phyloP scores from a whole-genome alignment of 495 filamentous ascomycete species.

The Daldinia childiae region DNA sequence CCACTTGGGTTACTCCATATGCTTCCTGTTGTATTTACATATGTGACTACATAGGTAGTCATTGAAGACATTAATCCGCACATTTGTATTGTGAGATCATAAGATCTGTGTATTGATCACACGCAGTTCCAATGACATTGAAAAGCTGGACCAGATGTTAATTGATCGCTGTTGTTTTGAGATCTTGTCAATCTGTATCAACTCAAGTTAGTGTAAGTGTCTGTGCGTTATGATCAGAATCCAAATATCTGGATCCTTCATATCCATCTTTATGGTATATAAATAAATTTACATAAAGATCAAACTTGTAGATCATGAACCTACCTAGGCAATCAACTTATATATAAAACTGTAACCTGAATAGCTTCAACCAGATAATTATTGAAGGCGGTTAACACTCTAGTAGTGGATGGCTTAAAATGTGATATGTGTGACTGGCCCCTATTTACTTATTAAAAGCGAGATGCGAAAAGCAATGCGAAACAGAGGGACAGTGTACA shows the following conservation, averaged over 20 bases:
- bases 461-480: conserved; percentile 27
- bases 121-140: conserved; percentile 1
- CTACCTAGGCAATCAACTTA: background rate
- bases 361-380: background rate
- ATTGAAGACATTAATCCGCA: background rate
- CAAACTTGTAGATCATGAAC: background rate
- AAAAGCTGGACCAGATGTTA: conserved; percentile 9
- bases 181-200: background rate
- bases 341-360: background rate
- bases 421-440: conserved; percentile 17
- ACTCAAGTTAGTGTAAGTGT: background rate
- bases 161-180: conserved; percentile 20
- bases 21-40: background rate
- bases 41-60: background rate
- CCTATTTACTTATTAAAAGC: conserved; percentile 33
- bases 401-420: conserved; percentile 12
- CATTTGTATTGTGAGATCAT: conserved; percentile 3
- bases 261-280: background rate
- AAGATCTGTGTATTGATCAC: conserved; percentile 13
- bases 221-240: conserved; percentile 1
- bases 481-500: conserved; percentile 21
- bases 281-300: background rate
- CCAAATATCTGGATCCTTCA: background rate
- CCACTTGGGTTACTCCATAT: background rate
- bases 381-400: background rate